Evolutionary conservation across 2,329 filamentous ascomycete species (phyloP).

Genomic region (Penicillium sp.): DNA sequence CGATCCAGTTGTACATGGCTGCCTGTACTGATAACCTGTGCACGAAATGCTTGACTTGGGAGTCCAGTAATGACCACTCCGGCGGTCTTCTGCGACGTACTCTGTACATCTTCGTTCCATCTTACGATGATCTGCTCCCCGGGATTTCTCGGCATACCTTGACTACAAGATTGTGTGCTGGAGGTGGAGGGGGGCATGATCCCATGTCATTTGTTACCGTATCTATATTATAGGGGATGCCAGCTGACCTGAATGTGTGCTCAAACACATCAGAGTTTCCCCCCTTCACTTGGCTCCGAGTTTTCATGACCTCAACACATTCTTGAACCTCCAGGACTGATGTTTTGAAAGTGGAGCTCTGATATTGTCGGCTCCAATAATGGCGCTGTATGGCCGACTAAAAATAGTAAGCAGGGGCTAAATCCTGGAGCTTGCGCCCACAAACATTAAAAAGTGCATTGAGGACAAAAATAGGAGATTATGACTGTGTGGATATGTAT

Average conservation of each 20-base stretch:
- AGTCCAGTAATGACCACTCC: slow-evolving; percentile 13
- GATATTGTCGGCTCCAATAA: slow-evolving; percentile 1
- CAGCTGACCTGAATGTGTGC: not conserved
- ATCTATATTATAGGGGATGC: not conserved
- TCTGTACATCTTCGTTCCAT: not conserved
- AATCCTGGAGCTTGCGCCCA: not conserved
- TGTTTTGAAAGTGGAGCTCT: slow-evolving; percentile 5
- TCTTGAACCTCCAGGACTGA: not conserved
- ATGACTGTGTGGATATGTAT: not conserved
- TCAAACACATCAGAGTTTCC: not conserved
- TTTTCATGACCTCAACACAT: slow-evolving; percentile 7
- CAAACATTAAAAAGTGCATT: not conserved
- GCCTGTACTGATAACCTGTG: not conserved
- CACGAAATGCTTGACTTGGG: slow-evolving; percentile 9
- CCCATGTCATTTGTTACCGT: not conserved
- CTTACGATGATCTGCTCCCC: not conserved
- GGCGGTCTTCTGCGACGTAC: slow-evolving; percentile 1
- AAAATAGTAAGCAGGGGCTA: slow-evolving; percentile 8
- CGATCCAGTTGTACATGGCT: not conserved
- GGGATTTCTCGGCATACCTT: not conserved
- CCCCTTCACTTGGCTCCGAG: not conserved
- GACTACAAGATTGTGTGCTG: not conserved
- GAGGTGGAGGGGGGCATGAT: too few relatives aligned
- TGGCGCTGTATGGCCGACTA: not conserved
- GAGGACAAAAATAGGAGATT: not conserved